Percentiles rank a stretch among this genome's conserved stretches.
phyloP scores from a whole-genome alignment of 2,329 filamentous ascomycete species.

The Aspergillus cejpii region DNA sequence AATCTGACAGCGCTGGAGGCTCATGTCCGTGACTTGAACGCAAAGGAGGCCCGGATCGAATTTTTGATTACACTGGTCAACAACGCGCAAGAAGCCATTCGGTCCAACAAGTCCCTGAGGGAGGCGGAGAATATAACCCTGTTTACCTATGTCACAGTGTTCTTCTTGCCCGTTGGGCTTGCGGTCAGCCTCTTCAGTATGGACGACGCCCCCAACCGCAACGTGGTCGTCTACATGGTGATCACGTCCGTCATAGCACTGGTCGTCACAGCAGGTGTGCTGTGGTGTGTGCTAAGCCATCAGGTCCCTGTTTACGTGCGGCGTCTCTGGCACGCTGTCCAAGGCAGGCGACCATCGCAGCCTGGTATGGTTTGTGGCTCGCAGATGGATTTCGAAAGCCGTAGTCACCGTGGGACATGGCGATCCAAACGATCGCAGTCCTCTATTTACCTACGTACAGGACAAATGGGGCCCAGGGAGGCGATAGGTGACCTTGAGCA shows the following conservation, averaged over 20 bases:
- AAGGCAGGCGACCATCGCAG: no score
- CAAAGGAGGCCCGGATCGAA: constrained; percentile 6
- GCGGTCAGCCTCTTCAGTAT: constrained; percentile 31
- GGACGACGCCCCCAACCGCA: constrained; percentile 16
- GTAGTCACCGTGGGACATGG: no score
- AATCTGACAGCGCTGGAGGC: constrained; percentile 9
- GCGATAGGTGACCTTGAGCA: no score
- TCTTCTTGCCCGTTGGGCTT: constrained; percentile 32
- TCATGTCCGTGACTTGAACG: constrained; percentile 7
- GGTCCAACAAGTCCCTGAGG: constrained; percentile 15
- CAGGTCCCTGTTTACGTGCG: no score
- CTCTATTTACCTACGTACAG: no score
- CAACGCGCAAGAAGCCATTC: constrained; percentile 13
- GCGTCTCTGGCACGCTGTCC: no score
- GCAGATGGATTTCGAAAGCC: no score
- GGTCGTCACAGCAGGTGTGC: neutral
- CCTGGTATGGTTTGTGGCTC: no score
- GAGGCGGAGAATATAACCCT: constrained; percentile 26
- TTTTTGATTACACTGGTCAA: constrained; percentile 14
- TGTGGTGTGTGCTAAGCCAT: no score
- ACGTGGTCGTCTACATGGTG: constrained; percentile 15
- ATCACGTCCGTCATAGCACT: constrained; percentile 12
- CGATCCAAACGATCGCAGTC: no score
- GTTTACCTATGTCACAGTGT: constrained; percentile 34
- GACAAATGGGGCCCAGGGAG: no score